Percentiles rank a stretch among this genome's conserved stretches.
Evolutionary conservation across 306 rosid species (phyloP).

Genomic region (Vigna unguiculata): DNA sequence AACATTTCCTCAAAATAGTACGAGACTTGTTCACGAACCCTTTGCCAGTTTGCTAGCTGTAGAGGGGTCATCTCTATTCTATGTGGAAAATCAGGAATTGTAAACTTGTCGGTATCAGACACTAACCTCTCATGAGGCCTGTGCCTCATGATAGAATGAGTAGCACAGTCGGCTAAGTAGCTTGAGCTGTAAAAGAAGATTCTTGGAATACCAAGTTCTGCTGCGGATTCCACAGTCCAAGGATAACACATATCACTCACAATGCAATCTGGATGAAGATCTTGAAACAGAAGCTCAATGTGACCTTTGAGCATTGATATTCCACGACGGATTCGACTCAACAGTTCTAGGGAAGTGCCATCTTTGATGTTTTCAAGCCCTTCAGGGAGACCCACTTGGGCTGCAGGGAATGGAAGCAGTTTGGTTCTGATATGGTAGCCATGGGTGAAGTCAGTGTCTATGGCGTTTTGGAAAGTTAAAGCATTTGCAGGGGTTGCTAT

Average conservation of each 20-base stretch:
- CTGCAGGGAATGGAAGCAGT: slow-evolving; percentile 39
- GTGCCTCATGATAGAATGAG: slow-evolving; percentile 29
- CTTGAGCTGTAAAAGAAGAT: slow-evolving; percentile 41
- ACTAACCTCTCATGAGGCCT: slow-evolving; percentile 38
- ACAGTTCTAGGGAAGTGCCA: slow-evolving; percentile 14
- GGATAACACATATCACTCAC: slow-evolving; percentile 46
- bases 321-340: slow-evolving; percentile 16
- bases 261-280: slow-evolving; percentile 2
- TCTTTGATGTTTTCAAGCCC: slow-evolving; percentile 42
- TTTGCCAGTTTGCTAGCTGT: slow-evolving; percentile 27
- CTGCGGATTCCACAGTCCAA: slow-evolving; percentile 42
- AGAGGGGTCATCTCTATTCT: slow-evolving; percentile 24
- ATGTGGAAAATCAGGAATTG: slow-evolving; percentile 42
- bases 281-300: neutral
- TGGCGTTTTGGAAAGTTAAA: slow-evolving; percentile 24
- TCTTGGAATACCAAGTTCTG: slow-evolving; percentile 41
- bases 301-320: slow-evolving; percentile 24
- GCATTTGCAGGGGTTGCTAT: slow-evolving; percentile 45
- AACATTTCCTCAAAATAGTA: neutral
- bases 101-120: slow-evolving; percentile 28
- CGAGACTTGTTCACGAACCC: neutral
- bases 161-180: slow-evolving; percentile 36
- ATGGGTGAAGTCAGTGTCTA: neutral
- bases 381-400: slow-evolving; percentile 43
- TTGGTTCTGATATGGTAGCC: slow-evolving; percentile 41